Percentiles rank a stretch among this genome's conserved stretches.
These are phyloP conservation scores for Backusella sp. DNA, from an alignment of 192 early-diverging fungal genomes.

Conservation along the genomic window DNA sequence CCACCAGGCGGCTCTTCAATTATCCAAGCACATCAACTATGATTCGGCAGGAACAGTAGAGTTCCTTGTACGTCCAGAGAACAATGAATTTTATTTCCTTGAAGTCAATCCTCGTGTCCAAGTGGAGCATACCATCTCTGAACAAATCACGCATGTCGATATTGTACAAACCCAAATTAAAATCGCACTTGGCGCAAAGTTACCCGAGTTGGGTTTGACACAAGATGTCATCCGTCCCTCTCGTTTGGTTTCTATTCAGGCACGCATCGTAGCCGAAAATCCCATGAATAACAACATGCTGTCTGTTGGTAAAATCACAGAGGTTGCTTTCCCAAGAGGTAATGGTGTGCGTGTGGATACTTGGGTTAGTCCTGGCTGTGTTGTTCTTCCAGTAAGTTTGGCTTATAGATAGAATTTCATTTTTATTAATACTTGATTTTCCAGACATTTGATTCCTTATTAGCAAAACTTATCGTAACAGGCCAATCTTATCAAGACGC, in stretches of 20 bases:
- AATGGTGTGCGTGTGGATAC: conserved; percentile 82
- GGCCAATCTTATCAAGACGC: conserved; percentile 78
- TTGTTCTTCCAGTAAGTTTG: conserved; percentile 67
- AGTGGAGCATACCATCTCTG: conserved; percentile 97
- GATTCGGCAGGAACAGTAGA: conserved; percentile 94
- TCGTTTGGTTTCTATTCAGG: conserved; percentile 85
- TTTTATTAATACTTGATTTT: not conserved
- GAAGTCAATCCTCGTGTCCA: conserved; percentile 94
- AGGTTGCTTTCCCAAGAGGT: conserved; percentile 77
- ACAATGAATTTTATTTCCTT: conserved; percentile 89
- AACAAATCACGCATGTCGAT: conserved; percentile 88
- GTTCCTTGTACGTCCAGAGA: conserved; percentile 84
- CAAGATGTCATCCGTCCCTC: conserved; percentile 73
- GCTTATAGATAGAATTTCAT: not conserved
- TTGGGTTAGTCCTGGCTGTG: conserved; percentile 55
- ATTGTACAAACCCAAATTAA: conserved; percentile 63
- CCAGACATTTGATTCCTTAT: conserved; percentile 85
- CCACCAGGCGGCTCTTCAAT: conserved; percentile 80
- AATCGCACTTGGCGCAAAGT: conserved; percentile 22
- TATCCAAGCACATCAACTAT: conserved; percentile 85
- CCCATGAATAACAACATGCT: conserved; percentile 54
- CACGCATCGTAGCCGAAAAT: conserved; percentile 95
- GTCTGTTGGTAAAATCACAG: conserved; percentile 29
- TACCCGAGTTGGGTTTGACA: conserved; percentile 50
- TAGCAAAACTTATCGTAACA: conserved; percentile 89